These are phyloP conservation scores for Massarina eburnea DNA, from an alignment of 2,329 filamentous ascomycete species.

Conservation along the genomic window DNA sequence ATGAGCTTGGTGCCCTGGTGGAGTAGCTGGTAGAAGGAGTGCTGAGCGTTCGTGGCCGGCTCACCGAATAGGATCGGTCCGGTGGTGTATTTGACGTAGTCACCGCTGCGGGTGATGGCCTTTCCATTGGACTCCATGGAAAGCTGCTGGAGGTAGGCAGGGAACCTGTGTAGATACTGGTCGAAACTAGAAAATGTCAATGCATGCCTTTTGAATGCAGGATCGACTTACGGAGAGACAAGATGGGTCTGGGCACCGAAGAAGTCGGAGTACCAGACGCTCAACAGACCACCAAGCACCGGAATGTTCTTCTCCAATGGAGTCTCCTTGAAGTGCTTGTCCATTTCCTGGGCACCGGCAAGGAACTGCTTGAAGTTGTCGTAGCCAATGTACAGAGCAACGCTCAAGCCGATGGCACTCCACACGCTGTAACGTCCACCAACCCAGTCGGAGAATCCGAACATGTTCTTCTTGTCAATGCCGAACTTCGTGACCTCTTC, in stretches of 20 bases:
- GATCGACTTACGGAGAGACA: conserved; percentile 78
- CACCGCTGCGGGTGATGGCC: conserved; percentile 83
- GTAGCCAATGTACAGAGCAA: conserved; percentile 91
- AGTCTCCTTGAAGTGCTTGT: conserved; percentile 93
- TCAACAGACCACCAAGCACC: conserved; percentile 84
- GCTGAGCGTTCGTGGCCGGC: conserved; percentile 97
- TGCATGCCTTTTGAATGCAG: neutral
- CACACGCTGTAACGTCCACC: conserved; percentile 98
- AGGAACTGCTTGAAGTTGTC: conserved; percentile 98
- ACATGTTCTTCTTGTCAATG: conserved; percentile 99
- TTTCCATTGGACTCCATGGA: conserved; percentile 99
- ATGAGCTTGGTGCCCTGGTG: conserved; percentile 99
- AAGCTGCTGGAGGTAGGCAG: conserved; percentile 96
- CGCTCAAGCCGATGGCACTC: conserved; percentile 95
- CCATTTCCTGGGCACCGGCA: conserved; percentile 92
- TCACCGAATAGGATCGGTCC: conserved; percentile 96
- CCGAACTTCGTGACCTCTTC: conserved; percentile 96
- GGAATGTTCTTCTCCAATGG: conserved; percentile 95
- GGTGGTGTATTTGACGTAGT: conserved; percentile 95
- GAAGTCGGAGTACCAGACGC: conserved; percentile 99
- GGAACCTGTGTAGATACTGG: conserved; percentile 98
- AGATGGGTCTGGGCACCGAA: conserved; percentile 98
- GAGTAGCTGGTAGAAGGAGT: conserved; percentile 99
- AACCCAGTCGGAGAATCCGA: conserved; percentile 98
- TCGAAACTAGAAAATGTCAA: conserved; percentile 67